Conservation (phyloP, 495 filamentous ascomycete genomes). For the Parmelia sp. region DNA sequence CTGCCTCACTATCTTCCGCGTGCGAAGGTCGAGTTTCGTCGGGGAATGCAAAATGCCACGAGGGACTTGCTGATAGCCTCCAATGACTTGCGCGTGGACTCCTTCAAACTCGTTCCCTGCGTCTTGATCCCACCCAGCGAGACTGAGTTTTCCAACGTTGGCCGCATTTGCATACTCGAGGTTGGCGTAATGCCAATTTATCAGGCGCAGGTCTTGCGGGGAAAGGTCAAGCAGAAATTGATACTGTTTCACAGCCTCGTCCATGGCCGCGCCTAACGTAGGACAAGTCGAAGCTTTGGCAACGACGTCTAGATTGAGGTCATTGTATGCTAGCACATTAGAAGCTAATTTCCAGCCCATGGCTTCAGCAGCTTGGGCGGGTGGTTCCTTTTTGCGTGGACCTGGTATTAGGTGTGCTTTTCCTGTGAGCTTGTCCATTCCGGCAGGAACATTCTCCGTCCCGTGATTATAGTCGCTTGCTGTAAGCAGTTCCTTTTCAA, state of each 20-base stretch:
- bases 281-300: constrained; percentile 55
- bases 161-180: constrained; percentile 94
- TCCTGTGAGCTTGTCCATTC: constrained; percentile 54
- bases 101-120: constrained; percentile 97
- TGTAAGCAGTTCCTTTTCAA: constrained; percentile 38
- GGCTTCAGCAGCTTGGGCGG: constrained; percentile 59
- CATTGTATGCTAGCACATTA: constrained; percentile 54
- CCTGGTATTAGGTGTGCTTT: constrained; percentile 53
- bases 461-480: constrained; percentile 24
- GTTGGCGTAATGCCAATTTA: constrained; percentile 99
- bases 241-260: constrained; percentile 83
- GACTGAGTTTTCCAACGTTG: constrained; percentile 77
- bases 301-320: constrained; percentile 66
- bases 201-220: constrained; percentile 75
- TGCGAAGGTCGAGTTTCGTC: constrained; percentile 69
- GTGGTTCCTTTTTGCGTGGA: constrained; percentile 52
- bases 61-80: constrained; percentile 87
- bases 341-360: constrained; percentile 78
- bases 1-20: constrained; percentile 58
- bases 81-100: constrained; percentile 82
- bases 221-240: constrained; percentile 73
- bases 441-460: constrained; percentile 51
- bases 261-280: constrained; percentile 81
- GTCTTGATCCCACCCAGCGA: constrained; percentile 93
- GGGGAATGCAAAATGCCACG: constrained; percentile 73